These are phyloP conservation scores for Prunus yedoensis DNA, from an alignment of 331 rosid genomes.

Conservation along the genomic window DNA sequence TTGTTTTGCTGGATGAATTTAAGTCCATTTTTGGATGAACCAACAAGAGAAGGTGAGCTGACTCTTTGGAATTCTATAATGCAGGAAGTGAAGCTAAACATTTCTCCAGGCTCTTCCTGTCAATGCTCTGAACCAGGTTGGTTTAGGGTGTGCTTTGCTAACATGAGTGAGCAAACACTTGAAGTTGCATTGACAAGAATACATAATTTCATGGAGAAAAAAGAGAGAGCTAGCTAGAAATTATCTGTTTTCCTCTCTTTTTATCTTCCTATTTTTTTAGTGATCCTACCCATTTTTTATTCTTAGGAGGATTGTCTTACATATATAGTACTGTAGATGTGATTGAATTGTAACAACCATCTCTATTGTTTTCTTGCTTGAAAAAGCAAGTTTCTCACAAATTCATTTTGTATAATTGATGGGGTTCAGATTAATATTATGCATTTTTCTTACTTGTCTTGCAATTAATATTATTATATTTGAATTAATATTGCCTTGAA, in stretches of 20 bases:
- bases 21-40: slow-evolving; percentile 48
- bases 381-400: slow-evolving; percentile 41
- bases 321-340: slow-evolving; percentile 20
- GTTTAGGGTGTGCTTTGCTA: slow-evolving; percentile 89
- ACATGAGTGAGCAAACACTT: slow-evolving; percentile 62
- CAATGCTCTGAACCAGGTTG: slow-evolving; percentile 80
- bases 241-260: neutral
- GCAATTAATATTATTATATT: slow-evolving; percentile 1
- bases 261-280: slow-evolving; percentile 23
- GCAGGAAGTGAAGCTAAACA: slow-evolving; percentile 57
- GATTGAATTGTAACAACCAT: slow-evolving; percentile 15
- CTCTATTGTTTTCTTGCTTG: slow-evolving; percentile 61
- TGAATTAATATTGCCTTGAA: neutral
- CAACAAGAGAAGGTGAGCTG: slow-evolving; percentile 61
- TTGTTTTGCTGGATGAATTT: slow-evolving; percentile 84
- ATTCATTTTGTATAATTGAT: slow-evolving; percentile 3
- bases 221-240: neutral
- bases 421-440: neutral
- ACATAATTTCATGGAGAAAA: slow-evolving; percentile 37
- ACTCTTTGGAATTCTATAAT: slow-evolving; percentile 52
- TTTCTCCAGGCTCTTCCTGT: slow-evolving; percentile 80
- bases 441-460: neutral
- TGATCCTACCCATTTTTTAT: slow-evolving; percentile 43
- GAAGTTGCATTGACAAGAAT: slow-evolving; percentile 61
- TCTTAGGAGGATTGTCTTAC: slow-evolving; percentile 24